These are phyloP conservation scores for Cicer arietinum DNA, from an alignment of 306 rosid genomes.

Conservation along the genomic window DNA sequence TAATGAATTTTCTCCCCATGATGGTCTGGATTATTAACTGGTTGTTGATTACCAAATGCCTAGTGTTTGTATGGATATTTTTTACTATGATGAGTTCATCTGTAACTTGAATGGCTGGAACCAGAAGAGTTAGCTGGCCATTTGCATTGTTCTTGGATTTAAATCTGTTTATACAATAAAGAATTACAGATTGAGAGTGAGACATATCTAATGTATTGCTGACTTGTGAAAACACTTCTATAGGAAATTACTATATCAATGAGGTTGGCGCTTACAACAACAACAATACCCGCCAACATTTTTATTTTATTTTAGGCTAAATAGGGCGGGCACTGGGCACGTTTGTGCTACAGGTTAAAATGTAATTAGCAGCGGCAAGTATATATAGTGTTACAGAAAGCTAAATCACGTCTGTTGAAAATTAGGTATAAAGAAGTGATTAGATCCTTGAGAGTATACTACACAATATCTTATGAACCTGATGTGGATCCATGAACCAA, in stretches of 20 bases:
- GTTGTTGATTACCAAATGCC: conserved; percentile 34
- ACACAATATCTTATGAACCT: background rate
- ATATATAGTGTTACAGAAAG: conserved; percentile 2
- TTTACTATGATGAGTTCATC: background rate
- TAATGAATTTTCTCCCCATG: conserved; percentile 33
- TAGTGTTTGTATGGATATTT: conserved; percentile 18
- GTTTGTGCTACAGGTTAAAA: conserved; percentile 10
- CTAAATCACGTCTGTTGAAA: background rate
- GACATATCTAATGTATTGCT: conserved; percentile 20
- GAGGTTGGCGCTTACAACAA: background rate
- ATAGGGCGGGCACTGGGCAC: background rate
- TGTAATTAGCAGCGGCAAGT: background rate
- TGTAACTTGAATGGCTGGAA: conserved; percentile 28
- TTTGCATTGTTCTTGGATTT: conserved; percentile 15
- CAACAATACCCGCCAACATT: background rate
- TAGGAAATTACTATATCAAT: background rate
- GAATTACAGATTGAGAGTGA: conserved; percentile 12
- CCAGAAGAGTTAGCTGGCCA: conserved; percentile 12
- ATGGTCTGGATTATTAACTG: conserved; percentile 27
- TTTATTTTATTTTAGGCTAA: background rate
- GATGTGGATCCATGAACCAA: conserved; percentile 20
- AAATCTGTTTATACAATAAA: conserved; percentile 15
- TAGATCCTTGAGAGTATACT: conserved; percentile 7
- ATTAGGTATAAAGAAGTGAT: conserved; percentile 8
- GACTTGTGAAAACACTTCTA: background rate